phyloP scores from a whole-genome alignment of 768 basidiomycete genomes.

The Kwoniella botswanensis region DNA sequence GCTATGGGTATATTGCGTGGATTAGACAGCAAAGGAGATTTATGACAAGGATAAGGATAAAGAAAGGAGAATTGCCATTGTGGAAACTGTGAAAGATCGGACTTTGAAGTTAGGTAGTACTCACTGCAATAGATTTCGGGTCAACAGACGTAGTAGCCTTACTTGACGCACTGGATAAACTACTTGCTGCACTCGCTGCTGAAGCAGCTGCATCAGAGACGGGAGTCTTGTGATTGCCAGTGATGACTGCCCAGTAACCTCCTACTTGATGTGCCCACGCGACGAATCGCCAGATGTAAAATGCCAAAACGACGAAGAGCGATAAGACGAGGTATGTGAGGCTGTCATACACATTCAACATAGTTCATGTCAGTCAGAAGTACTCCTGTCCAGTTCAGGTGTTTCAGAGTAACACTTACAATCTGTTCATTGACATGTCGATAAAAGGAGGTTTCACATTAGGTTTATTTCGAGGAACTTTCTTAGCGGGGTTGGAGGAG shows the following conservation, averaged over 20 bases:
- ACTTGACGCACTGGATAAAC: constrained; percentile 12
- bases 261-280: constrained; percentile 54
- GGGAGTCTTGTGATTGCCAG: constrained; percentile 37
- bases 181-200: constrained; percentile 27
- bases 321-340: constrained; percentile 52
- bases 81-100: no score
- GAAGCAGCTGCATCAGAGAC: constrained; percentile 22
- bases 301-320: constrained; percentile 42
- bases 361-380: not conserved
- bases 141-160: constrained; percentile 10
- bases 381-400: no score
- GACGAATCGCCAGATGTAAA: constrained; percentile 56
- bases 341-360: constrained; percentile 27
- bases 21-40: not conserved
- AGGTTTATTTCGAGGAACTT: constrained; percentile 47
- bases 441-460: constrained; percentile 54
- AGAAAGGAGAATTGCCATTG: not conserved
- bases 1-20: not conserved
- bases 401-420: constrained; percentile 33
- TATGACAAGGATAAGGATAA: not conserved
- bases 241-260: constrained; percentile 57
- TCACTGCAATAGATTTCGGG: constrained; percentile 20
- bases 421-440: constrained; percentile 54
- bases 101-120: not conserved
- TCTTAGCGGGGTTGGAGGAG: constrained; percentile 45